Conservation (phyloP, 331 rosid genomes). For the Telfairia occidentalis region DNA sequence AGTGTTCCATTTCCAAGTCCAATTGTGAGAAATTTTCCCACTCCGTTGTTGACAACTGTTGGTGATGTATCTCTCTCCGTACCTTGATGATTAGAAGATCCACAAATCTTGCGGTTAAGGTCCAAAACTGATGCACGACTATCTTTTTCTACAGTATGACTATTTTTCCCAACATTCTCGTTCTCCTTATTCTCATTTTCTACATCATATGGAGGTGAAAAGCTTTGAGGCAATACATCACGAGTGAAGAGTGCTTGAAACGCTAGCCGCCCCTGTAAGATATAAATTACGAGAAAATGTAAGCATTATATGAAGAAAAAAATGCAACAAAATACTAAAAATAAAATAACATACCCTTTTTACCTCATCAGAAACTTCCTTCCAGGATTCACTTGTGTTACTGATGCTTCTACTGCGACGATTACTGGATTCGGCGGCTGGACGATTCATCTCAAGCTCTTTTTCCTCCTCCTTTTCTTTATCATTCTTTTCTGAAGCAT, state of each 20-base stretch:
- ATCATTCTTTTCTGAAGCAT: slow-evolving; percentile 60
- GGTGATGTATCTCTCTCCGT: neutral
- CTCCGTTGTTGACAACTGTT: slow-evolving; percentile 21
- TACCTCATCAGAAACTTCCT: slow-evolving; percentile 96
- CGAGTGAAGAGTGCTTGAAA: slow-evolving; percentile 80
- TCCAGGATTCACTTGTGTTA: slow-evolving; percentile 71
- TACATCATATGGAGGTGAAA: slow-evolving; percentile 54
- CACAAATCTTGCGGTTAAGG: slow-evolving; percentile 31
- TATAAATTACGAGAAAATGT: slow-evolving; percentile 6
- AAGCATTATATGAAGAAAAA: neutral
- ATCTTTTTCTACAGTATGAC: slow-evolving; percentile 26
- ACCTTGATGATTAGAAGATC: slow-evolving; percentile 10
- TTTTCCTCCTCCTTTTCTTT: slow-evolving; percentile 43
- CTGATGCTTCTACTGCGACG: slow-evolving; percentile 44
- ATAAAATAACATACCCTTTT: slow-evolving; percentile 5
- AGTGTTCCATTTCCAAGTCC: slow-evolving; percentile 65
- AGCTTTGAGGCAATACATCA: slow-evolving; percentile 82
- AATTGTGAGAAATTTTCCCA: slow-evolving; percentile 39
- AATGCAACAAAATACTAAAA: neutral
- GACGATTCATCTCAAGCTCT: slow-evolving; percentile 40
- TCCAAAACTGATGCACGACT: slow-evolving; percentile 17
- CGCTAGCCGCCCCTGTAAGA: slow-evolving; percentile 66
- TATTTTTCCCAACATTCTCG: slow-evolving; percentile 22
- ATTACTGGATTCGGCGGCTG: slow-evolving; percentile 36
- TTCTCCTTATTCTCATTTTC: slow-evolving; percentile 21